These are phyloP conservation scores for Ciborinia camelliae DNA, from an alignment of 2,329 filamentous ascomycete genomes.

Conservation along the genomic window DNA sequence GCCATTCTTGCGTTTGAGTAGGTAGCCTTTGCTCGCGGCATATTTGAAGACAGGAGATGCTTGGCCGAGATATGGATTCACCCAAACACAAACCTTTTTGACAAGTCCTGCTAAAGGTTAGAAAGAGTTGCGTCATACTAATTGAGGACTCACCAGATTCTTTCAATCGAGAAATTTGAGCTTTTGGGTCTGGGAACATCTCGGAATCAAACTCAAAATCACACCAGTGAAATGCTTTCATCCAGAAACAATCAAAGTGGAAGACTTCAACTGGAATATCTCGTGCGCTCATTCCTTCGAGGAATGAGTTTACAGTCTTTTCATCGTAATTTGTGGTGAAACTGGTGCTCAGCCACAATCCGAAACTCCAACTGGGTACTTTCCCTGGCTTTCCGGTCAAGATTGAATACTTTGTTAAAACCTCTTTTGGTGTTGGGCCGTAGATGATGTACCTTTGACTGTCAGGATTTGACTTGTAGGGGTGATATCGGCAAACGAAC, in stretches of 20 bases:
- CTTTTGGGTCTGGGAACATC: conserved; percentile 57
- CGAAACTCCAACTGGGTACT: conserved; percentile 71
- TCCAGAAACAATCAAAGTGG: conserved; percentile 63
- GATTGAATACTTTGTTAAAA: conserved; percentile 62
- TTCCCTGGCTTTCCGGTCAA: conserved; percentile 63
- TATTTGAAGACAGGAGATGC: conserved; percentile 56
- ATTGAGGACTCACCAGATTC: conserved; percentile 37
- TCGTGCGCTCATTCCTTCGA: conserved; percentile 55
- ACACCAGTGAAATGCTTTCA: conserved; percentile 62
- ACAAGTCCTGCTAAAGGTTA: conserved; percentile 38
- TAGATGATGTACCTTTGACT: conserved; percentile 59
- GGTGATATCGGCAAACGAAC: background rate
- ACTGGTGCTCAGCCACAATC: conserved; percentile 71
- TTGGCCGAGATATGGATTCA: conserved; percentile 60
- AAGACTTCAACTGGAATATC: conserved; percentile 58
- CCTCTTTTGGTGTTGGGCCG: conserved; percentile 67
- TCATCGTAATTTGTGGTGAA: conserved; percentile 62
- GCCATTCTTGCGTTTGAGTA: conserved; percentile 56
- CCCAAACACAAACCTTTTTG: conserved; percentile 55
- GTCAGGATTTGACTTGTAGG: background rate
- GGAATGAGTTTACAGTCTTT: conserved; percentile 53
- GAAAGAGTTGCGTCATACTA: background rate
- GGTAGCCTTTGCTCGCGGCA: conserved; percentile 54
- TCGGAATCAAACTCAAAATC: conserved; percentile 58
- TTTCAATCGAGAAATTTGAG: conserved; percentile 53